Base-by-base conservation (phyloP, 169 alveolate genomes). In the Plasmodium vivax region DNA sequence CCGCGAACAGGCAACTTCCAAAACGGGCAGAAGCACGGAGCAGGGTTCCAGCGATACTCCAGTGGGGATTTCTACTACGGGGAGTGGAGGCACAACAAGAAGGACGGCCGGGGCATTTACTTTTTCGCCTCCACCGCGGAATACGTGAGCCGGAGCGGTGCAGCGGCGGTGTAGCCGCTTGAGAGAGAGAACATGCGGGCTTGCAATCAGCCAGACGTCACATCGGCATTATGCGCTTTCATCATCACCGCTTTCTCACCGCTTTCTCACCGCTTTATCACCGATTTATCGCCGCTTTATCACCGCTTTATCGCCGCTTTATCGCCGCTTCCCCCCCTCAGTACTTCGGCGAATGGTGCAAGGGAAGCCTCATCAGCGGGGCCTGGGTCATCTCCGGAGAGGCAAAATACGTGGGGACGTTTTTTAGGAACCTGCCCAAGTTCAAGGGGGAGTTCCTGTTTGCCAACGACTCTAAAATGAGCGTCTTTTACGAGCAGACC, bases 1-100 rank as follows among this genome's bases (percentile, higher is more conserved):
- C 27, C 16, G 8, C 54, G 34, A 54, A 82, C 7, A 95, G 99
- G 99, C 38, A 94, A 97, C 87, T 97, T 96, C 92, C 96, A 93
- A 73, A 88, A 96, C 36, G 98, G 98, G 5, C 92, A 87, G 74
- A 94, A 98, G 92, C 93, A 96, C 56, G 99, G 99, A 16, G 98
- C 96, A 92, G 99, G 99, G 45, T 97, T 98, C 43, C 97, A 96
- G 83, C 97, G 96, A 47, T 98, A 97, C 84, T 95, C 96, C 8
- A 98, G 97, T 84, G 97, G 98, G 68, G 99, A 98, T 83, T 95
- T 97, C 41, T 98, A 98, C 93, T 96, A 97, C 75, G 99, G 99
- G 23, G 85, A 94, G 54, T 98, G 99, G 99, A 92, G 92, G 74
- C 74, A 97, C 81, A 99, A 99, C 14, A 96, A 97, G 90, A 98